Evolutionary conservation across 768 basidiomycete species (phyloP), one percentile per base, ranked within the genome.

Genomic region (Hericium rajendrae): DNA sequence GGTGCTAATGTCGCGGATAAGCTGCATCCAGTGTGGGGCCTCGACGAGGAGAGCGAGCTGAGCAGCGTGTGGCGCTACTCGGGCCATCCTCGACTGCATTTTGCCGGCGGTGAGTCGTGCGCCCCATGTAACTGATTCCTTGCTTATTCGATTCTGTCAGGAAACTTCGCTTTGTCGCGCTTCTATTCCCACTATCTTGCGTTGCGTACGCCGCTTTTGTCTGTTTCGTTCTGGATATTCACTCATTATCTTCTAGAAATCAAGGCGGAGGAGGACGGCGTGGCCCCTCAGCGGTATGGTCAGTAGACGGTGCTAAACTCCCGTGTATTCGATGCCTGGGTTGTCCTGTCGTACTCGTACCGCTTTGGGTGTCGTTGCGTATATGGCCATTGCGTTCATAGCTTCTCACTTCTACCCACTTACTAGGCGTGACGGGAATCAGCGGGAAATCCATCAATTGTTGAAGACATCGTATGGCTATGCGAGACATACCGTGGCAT

Each of bases 1-100:
- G 57, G 50, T 3, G n/a, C 39, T 6, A 26, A 43, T 2, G 38
- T 58, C n/a, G 57, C 52, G 13, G 53, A 58, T 2, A 38, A 37
- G 22, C 43, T 58, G 24, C 16, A n/a, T 2, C 53, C 57, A 3
- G 22, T 58, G 53, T 58, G 57, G 57, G 57, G 53, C 2, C 53
- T 49, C n/a, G 52, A 54, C 41, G 43, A 53, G n/a, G 57, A 58
- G 38, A 48, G 53, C 26, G 57, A 58, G 53, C 40, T 58, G 15
- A 18, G 32, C 15, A 40, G 52, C 38, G 46, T 46, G 13, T 53
- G 57, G 51, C 53, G 57, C n/a, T 22, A 39, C 15, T 37, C 40
- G 22, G 53, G 53, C 20, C 48, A 52, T 28, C 57, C 52, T 13
- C n/a, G 53, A 11, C 26, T 58, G 40, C 54, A 58, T 32, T 58